Base-by-base conservation (phyloP, 2,329 filamentous ascomycete genomes). In the Acrocalymma vagum region DNA sequence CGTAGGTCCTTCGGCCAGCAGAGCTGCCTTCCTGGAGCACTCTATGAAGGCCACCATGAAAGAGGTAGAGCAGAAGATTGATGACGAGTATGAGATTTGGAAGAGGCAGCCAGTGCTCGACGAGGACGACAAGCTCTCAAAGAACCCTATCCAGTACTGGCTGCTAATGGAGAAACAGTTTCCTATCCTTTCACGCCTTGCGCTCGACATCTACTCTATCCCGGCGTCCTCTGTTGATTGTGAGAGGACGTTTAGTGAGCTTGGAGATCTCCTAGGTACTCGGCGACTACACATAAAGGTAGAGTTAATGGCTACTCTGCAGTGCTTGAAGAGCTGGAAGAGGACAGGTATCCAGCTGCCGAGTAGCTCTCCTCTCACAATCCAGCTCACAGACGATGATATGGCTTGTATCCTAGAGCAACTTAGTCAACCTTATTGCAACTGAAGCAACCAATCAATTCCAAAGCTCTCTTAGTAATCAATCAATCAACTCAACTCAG, bases 291-390 rank as follows among this genome's bases (percentile, higher is more conserved):
- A n/a, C n/a, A n/a, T n/a, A n/a, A n/a, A n/a, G n/a, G 7, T 17
- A n/a, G 26, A 38, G 35, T 30, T 38, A 20, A 29, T 38, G 11
- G 27, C n/a, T n/a, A 27, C 35, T 14, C 21, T 29, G 35, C 35
- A 38, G 27, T 38, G 35, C 26, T 38, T 38, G 18, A 38, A 38
- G 18, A 30, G 35, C n/a, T 38, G 26, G 35, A 22, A 24, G 15
- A 16, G 20, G 9, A 22, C 30, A 29, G 26, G 16, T 5, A 14
- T 38, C 6, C 29, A 38, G 30, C n/a, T n/a, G n/a, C n/a, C n/a
- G n/a, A n/a, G n/a, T n/a, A n/a, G n/a, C n/a, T n/a, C n/a, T n/a
- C n/a, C n/a, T n/a, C n/a, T n/a, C n/a, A n/a, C n/a, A n/a, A n/a
- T n/a, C n/a, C n/a, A n/a, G n/a, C n/a, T n/a, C n/a, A n/a, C n/a